Evolutionary conservation across 148 eudicot species (phyloP), one percentile per base, ranked within the genome.

Genomic region (Selenicereus undatus): DNA sequence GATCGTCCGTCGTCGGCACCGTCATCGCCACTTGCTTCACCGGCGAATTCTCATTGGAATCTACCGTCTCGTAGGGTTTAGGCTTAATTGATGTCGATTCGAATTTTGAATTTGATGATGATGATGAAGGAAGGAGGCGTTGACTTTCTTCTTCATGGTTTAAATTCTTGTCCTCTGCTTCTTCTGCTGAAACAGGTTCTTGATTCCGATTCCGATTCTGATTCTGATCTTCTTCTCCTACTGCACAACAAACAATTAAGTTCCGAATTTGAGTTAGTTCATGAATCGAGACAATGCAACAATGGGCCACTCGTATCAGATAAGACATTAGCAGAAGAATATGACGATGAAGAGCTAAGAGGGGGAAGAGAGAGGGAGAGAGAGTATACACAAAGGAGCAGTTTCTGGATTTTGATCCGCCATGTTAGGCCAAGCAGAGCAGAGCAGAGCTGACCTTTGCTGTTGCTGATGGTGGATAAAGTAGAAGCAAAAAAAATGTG

Each of bases 21-120:
- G 99, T 97, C 43, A 97, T 86, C 0, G 98, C 98, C 86, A 97
- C 99, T 78, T 96, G 95, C 71, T 77, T 84, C 82, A 96, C 88
- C 56, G 97, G 98, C 1, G 98, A 96, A 82, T 93, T 89, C 72
- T 91, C 98, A 27, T 88, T 89, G n/a, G 73, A 79, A 18, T 77
- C 85, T 0, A 30, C 74, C n/a, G 32, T 0, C 8, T 65, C 35
- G 71, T 66, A 66, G 17, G 71, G 71, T 66, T 66, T 66, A 48
- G 43, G 0, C 17, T 69, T 52, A 43, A 80, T 29, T 27, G 65
- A 81, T 35, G 83, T 6, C 5, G 68, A 62, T n/a, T 54, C 17
- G 60, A 54, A 20, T 14, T 54, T 54, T 5, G 68, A 62, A 62
- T n/a, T n/a, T 7, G 43, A 39, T 7, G 43, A 18, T 21, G 75